These are phyloP conservation scores for Eucalyptus coolabah DNA, from an alignment of 345 rosid genomes.

Conservation along the genomic window DNA sequence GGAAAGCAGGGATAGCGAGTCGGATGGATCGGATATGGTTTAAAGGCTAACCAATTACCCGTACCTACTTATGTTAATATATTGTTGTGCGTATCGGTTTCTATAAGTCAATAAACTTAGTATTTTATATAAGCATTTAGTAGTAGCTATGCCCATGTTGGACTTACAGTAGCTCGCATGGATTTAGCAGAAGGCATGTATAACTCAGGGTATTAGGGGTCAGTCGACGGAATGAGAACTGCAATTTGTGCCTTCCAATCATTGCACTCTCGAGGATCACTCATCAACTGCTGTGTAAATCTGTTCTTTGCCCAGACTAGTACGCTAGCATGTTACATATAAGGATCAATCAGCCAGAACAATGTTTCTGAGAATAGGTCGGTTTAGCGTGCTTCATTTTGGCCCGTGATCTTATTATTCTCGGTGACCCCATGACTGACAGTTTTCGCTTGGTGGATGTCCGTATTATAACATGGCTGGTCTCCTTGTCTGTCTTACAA, in stretches of 20 bases:
- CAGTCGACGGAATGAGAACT: background rate
- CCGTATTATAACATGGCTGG: background rate
- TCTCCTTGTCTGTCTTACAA: background rate
- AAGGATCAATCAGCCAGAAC: background rate
- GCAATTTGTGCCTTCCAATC: background rate
- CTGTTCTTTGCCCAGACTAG: background rate
- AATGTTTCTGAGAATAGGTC: background rate
- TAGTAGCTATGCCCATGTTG: background rate
- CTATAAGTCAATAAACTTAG: background rate
- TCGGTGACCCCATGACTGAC: background rate
- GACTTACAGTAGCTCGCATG: background rate
- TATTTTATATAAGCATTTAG: background rate
- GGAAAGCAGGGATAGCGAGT: slow-evolving; percentile 39
- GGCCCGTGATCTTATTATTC: background rate
- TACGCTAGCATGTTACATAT: background rate
- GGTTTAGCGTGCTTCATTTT: background rate
- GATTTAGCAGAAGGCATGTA: background rate
- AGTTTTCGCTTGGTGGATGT: background rate
- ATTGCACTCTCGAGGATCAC: background rate
- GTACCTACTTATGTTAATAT: background rate
- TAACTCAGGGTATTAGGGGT: background rate
- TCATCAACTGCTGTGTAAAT: background rate
- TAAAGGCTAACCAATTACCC: background rate
- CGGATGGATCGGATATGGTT: slow-evolving; percentile 41
- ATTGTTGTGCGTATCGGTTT: background rate